Conservation (phyloP, 805 yeast genomes). For the Candida broadrunensis region DNA sequence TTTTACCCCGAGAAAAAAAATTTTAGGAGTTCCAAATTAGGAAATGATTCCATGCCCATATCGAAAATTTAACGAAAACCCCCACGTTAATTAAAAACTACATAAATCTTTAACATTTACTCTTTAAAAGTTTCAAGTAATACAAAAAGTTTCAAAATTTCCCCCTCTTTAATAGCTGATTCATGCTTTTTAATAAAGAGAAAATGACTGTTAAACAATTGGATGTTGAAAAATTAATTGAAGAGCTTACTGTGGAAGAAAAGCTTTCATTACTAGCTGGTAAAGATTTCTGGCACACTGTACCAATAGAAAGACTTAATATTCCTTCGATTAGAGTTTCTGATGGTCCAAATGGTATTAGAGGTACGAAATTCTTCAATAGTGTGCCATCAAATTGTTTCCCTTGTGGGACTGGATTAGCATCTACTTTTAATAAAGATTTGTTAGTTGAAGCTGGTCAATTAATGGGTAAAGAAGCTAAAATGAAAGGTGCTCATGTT, state of each 20-base stretch:
- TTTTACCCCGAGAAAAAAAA: too few species aligned
- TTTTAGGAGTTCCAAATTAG: too few species aligned
- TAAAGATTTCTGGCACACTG: slow-evolving; percentile 51
- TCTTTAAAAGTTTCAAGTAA: too few species aligned
- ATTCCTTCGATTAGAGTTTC: slow-evolving; percentile 46
- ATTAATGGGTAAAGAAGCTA: slow-evolving; percentile 53
- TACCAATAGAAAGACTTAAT: slow-evolving; percentile 33
- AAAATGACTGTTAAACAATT: slow-evolving; percentile 8
- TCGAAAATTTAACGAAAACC: too few species aligned
- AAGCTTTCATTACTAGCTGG: slow-evolving; percentile 37
- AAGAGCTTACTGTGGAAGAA: slow-evolving; percentile 25
- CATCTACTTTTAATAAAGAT: slow-evolving; percentile 52
- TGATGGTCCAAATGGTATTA: slow-evolving; percentile 65
- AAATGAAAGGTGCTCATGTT: slow-evolving; percentile 47
- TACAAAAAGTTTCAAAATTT: neutral
- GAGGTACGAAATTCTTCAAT: slow-evolving; percentile 57
- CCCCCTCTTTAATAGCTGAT: too few species aligned
- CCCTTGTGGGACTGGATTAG: slow-evolving; percentile 62
- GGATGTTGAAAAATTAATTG: slow-evolving; percentile 27
- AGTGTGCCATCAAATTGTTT: slow-evolving; percentile 55
- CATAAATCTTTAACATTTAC: too few species aligned
- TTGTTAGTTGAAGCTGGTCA: slow-evolving; percentile 47
- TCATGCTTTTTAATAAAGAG: neutral
- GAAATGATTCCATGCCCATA: too few species aligned
- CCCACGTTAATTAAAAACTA: too few species aligned